Percentiles rank a stretch among this genome's conserved stretches.
Evolutionary conservation across 805 yeast species (phyloP).

Genomic region (Yarrowia sp.): DNA sequence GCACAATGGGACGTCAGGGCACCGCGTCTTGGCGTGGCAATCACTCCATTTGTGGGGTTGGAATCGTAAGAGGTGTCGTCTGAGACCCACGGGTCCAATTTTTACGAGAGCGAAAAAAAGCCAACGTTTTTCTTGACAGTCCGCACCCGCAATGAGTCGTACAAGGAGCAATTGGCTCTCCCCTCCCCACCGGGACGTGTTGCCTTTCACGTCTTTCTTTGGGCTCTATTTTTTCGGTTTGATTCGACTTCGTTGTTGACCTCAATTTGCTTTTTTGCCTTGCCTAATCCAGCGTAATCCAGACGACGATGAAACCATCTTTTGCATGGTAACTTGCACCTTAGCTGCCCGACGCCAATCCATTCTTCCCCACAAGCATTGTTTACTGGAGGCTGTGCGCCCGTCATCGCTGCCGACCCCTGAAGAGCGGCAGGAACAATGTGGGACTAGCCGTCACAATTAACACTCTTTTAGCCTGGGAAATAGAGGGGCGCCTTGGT

Average conservation of each 20-base stretch:
- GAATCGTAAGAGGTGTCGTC: no score
- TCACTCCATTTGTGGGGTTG: neutral
- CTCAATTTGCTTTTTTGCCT: neutral
- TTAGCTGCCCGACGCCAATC: slow-evolving; percentile 6
- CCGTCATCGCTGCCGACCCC: slow-evolving; percentile 5
- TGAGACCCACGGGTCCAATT: neutral
- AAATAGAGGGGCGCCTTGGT: neutral
- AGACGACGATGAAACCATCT: slow-evolving; percentile 16
- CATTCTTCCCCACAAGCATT: slow-evolving; percentile 20
- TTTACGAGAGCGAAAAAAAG: neutral
- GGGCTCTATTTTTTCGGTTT: neutral
- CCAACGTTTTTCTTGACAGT: no score
- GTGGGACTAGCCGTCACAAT: neutral
- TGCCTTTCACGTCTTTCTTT: slow-evolving; percentile 2
- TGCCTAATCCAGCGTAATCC: slow-evolving; percentile 10
- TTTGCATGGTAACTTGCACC: slow-evolving; percentile 15
- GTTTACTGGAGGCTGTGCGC: slow-evolving; percentile 13
- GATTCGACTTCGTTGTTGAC: neutral
- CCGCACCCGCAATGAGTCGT: neutral
- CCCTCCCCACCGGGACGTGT: neutral
- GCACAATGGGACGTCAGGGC: slow-evolving; percentile 16
- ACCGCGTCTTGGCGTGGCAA: slow-evolving; percentile 10
- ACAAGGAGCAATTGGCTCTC: neutral
- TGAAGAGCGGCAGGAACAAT: slow-evolving; percentile 11
- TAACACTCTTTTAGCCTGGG: neutral